Evolutionary conservation across 208 protist genomes (phyloP), one percentile per base, ranked within the genome.

Genomic region (Trypanosoma conorhini): DNA sequence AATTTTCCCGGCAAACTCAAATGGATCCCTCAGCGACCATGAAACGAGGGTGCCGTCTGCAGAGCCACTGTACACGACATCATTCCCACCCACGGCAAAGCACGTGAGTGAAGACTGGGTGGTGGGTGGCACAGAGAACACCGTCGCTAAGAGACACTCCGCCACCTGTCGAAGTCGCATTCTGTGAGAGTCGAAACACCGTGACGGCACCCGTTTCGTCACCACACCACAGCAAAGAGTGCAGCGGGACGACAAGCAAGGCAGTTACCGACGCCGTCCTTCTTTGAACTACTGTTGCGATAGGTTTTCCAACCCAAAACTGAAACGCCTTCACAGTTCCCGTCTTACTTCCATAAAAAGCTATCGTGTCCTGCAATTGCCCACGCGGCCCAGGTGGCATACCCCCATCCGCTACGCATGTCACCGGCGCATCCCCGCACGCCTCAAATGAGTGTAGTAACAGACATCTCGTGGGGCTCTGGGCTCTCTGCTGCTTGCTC

Each of bases 201-300:
- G 28, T 57, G 21, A 71, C 40, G 48, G 0, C 54, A 4, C 66
- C 66, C 31, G 33, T 46, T 54, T 50, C 54, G 51, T 71, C 56
- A 15, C 66, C 66, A 56, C 66, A 71, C 56, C 66, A 71, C 3
- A 71, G 8, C 30, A 62, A 71, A 28, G 44, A 51, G 9, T 56
- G 28, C 56, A 10, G 4, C 35, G 54, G 66, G 19, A 71, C 9
- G 12, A 71, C 3, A 1, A 71, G 28, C 22, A 71, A 30, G 21
- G 66, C 66, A 13, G 66, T 71, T 19, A 71, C 42, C n/a, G 66
- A 30, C n/a, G 56, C 22, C 28, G 21, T 71, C 30, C 8, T 44
- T 55, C 15, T 46, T 33, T 51, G 33, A 7, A 12, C 40, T 31
- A 22, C 51, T n/a, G 4, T 68, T 59, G 17, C 33, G 21, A 60